Evolutionary conservation across 2,329 filamentous ascomycete genomes (phyloP).

Genomic region (Atkinsonella texensis): DNA sequence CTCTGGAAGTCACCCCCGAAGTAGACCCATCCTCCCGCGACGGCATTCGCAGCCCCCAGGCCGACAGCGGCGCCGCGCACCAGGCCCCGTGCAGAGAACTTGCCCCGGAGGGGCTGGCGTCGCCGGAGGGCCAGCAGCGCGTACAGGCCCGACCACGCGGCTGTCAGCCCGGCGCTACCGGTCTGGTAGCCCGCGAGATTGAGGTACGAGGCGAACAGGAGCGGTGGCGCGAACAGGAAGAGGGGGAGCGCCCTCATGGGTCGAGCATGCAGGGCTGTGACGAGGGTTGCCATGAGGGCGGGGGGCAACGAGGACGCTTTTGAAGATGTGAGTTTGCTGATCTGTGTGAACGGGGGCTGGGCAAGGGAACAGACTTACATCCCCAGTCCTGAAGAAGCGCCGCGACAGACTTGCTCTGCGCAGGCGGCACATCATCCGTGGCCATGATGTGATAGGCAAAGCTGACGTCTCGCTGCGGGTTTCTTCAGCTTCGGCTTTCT

Average conservation of each 20-base stretch:
- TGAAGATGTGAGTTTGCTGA: not conserved
- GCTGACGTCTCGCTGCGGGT: too few species aligned
- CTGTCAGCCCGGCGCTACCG: constrained; percentile 42
- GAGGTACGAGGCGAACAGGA: constrained; percentile 40
- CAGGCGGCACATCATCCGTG: constrained; percentile 6
- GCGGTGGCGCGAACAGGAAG: constrained; percentile 31
- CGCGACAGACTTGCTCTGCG: constrained; percentile 20
- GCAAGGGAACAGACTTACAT: constrained; percentile 26
- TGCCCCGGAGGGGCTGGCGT: constrained; percentile 26
- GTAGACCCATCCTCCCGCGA: constrained; percentile 41
- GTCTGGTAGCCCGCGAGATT: constrained; percentile 47
- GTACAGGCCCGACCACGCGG: constrained; percentile 46
- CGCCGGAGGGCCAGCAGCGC: constrained; percentile 40
- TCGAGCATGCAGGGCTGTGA: constrained; percentile 43
- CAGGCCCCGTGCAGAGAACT: constrained; percentile 34
- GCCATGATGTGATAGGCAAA: constrained; percentile 16
- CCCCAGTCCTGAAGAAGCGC: constrained; percentile 34
- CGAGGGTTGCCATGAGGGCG: constrained; percentile 42
- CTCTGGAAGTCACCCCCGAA: constrained; percentile 35
- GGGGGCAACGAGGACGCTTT: constrained; percentile 42
- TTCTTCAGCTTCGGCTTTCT: too few species aligned
- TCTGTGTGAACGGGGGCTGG: too few species aligned
- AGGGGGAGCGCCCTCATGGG: constrained; percentile 40
- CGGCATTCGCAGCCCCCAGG: constrained; percentile 34
- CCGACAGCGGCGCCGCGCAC: constrained; percentile 40